These are phyloP conservation scores for Eucommia ulmoides DNA, from an alignment of 257 asterid genomes.

Conservation along the genomic window DNA sequence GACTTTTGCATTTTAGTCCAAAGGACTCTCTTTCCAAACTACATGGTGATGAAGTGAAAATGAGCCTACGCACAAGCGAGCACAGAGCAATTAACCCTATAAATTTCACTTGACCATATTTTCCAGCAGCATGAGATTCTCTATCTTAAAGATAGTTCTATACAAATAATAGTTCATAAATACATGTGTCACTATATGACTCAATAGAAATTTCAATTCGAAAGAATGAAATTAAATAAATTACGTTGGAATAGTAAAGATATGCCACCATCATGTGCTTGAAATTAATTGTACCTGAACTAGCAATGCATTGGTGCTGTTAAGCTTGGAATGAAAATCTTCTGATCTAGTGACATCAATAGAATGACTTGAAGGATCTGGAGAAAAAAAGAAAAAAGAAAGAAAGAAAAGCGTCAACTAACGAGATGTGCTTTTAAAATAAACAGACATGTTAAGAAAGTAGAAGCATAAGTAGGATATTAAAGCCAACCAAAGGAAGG, in stretches of 20 bases:
- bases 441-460: background rate
- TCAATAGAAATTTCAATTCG: no score
- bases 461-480: constrained; percentile 1
- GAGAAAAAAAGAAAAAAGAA: constrained; percentile 15
- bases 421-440: background rate
- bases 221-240: no score
- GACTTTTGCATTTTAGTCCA: no score
- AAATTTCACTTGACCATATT: no score
- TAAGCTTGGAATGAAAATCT: constrained; percentile 44
- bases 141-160: no score
- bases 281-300: constrained; percentile 46
- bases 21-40: no score
- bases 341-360: constrained; percentile 36
- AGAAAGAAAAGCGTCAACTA: constrained; percentile 11
- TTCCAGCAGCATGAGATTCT: no score
- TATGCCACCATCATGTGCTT: constrained; percentile 1
- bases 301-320: constrained; percentile 60
- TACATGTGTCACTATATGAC: background rate
- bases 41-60: no score
- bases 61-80: no score
- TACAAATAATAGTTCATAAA: background rate
- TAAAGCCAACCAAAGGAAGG: constrained; percentile 54
- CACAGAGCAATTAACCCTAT: no score
- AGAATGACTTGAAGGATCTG: constrained; percentile 41
- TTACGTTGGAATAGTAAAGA: no score